phyloP scores from a whole-genome alignment of 768 basidiomycete genomes.

The Rhodotorula babjevae region DNA sequence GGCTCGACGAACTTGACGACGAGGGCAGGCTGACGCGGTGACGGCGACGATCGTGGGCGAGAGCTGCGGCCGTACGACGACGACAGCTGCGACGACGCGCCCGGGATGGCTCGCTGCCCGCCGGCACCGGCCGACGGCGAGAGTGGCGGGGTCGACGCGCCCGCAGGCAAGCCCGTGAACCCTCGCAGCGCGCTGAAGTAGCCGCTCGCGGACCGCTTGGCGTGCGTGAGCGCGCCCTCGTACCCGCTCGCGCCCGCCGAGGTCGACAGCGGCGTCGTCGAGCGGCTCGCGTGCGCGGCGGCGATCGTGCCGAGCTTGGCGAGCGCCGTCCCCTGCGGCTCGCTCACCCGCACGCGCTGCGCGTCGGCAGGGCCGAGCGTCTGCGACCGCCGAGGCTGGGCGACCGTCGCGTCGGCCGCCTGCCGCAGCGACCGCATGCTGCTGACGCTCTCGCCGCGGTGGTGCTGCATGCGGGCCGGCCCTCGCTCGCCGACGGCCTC shows the following conservation, averaged over 20 bases:
- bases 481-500: background rate
- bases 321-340: slow-evolving; percentile 20
- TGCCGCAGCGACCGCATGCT: slow-evolving; percentile 5
- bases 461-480: background rate
- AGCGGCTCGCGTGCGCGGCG: background rate
- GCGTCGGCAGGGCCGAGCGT: slow-evolving; percentile 6
- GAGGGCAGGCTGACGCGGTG: slow-evolving; percentile 16
- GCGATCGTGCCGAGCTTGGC: slow-evolving; percentile 30
- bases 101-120: background rate
- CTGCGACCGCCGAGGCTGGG: background rate
- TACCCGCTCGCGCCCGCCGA: background rate
- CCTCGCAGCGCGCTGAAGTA: slow-evolving; percentile 30
- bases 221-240: slow-evolving; percentile 22
- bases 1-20: slow-evolving; percentile 36
- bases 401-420: slow-evolving; percentile 4
- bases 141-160: slow-evolving; percentile 21
- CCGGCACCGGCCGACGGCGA: slow-evolving; percentile 17
- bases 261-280: background rate
- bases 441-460: background rate
- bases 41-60: slow-evolving; percentile 1
- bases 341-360: background rate
- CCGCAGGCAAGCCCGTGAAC: slow-evolving; percentile 10
- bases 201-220: slow-evolving; percentile 30
- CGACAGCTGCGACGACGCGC: background rate
- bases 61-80: background rate